Evolutionary conservation across 2,329 filamentous ascomycete species (phyloP).

Genomic region (Aurifilum marmelostoma): DNA sequence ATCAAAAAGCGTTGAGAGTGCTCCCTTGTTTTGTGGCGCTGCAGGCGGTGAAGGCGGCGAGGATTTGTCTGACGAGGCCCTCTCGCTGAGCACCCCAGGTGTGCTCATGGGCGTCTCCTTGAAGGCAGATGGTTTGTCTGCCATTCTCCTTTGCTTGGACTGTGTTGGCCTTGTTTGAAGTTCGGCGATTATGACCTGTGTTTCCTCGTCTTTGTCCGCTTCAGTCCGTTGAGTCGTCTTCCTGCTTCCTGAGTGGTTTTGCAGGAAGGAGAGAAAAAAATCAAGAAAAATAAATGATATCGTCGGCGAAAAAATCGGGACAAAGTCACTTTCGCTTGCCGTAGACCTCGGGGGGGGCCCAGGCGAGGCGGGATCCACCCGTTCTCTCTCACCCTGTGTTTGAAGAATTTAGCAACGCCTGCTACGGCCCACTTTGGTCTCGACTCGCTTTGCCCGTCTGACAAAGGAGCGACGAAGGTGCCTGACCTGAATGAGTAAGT

Average conservation of each 20-base stretch:
- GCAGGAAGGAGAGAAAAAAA: background rate
- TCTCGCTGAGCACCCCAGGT: slow-evolving; percentile 16
- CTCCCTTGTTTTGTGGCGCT: background rate
- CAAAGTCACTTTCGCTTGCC: background rate
- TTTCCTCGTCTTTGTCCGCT: too few relatives aligned
- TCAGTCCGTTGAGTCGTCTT: too few relatives aligned
- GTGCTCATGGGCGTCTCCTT: slow-evolving; percentile 17
- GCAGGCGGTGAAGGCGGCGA: slow-evolving; percentile 2
- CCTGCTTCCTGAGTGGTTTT: too few relatives aligned
- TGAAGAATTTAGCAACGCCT: background rate
- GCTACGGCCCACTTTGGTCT: slow-evolving; percentile 7
- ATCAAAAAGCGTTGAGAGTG: slow-evolving; percentile 27
- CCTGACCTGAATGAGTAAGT: background rate
- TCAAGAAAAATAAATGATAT: background rate
- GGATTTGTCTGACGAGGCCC: slow-evolving; percentile 18
- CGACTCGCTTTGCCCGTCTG: background rate
- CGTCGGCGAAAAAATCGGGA: slow-evolving; percentile 8
- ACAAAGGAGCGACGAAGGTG: background rate
- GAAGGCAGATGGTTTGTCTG: background rate
- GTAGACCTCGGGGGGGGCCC: slow-evolving; percentile 12
- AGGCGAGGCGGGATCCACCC: slow-evolving; percentile 19
- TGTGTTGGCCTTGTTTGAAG: background rate
- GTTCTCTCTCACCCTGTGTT: slow-evolving; percentile 4
- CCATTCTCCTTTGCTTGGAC: background rate
- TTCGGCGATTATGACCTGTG: too few relatives aligned